Evolutionary conservation across 768 basidiomycete genomes (phyloP).

Genomic region (Pulveroboletus ravenelii): DNA sequence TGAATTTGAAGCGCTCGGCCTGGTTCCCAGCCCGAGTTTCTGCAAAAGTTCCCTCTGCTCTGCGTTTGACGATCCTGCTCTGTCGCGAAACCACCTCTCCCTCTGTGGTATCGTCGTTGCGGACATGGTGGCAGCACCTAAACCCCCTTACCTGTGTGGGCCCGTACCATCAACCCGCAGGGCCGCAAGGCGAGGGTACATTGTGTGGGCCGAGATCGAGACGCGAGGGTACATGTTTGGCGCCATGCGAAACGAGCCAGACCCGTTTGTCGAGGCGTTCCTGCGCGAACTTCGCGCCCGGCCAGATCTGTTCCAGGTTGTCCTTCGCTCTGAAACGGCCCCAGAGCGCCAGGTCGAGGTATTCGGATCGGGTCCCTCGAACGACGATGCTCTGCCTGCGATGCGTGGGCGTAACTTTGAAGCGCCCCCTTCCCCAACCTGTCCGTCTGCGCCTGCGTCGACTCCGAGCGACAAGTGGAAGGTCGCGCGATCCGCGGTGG

Average conservation of each 20-base stretch:
- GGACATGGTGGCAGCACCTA: constrained; percentile 13
- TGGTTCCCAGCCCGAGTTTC: constrained; percentile 18
- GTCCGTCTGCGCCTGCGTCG: background rate
- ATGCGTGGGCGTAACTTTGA: constrained; percentile 19
- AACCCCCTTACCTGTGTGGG: background rate
- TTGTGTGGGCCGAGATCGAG: constrained; percentile 25
- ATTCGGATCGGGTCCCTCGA: constrained; percentile 22
- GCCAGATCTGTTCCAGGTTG: constrained; percentile 31
- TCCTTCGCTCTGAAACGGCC: constrained; percentile 27
- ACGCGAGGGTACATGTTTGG: constrained; percentile 28
- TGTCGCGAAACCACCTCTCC: constrained; percentile 19
- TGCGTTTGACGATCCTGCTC: background rate
- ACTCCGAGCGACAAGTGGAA: constrained; percentile 9
- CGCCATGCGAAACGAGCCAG: constrained; percentile 26
- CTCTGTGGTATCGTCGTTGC: constrained; percentile 18
- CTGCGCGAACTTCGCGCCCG: constrained; percentile 26
- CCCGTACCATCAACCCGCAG: constrained; percentile 4
- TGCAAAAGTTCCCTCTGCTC: constrained; percentile 2
- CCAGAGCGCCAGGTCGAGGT: constrained; percentile 18
- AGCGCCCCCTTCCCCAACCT: constrained; percentile 8
- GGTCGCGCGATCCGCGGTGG: constrained; percentile 9
- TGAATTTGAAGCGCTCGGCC: constrained; percentile 21
- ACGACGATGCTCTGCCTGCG: constrained; percentile 5
- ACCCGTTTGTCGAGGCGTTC: constrained; percentile 25
- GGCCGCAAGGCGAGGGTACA: constrained; percentile 10